A percentile compares a stretch with the other conserved stretches of the same genome.
These are phyloP conservation scores for Raphanus raphanistrum DNA, from an alignment of 345 rosid genomes.

Conservation along the genomic window DNA sequence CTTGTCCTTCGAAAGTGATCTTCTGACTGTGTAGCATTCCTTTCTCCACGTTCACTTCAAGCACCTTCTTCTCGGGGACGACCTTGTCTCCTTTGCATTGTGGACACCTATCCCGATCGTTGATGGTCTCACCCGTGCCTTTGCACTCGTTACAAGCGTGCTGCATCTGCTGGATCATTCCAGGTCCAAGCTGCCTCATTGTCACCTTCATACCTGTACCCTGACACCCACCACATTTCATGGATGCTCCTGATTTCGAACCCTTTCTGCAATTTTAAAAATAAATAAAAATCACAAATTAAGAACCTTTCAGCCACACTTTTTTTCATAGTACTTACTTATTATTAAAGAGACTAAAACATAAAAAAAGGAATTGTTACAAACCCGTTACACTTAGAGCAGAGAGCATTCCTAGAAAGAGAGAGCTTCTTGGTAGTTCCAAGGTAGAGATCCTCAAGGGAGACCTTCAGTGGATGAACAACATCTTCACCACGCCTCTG, in stretches of 20 bases:
- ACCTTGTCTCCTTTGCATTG: slow-evolving; percentile 90
- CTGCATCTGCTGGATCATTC: slow-evolving; percentile 98
- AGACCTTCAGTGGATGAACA: slow-evolving; percentile 74
- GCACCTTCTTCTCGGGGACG: slow-evolving; percentile 73
- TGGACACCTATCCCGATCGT: slow-evolving; percentile 70
- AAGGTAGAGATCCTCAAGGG: slow-evolving; percentile 59
- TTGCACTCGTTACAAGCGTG: too few species aligned
- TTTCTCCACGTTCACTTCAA: slow-evolving; percentile 82
- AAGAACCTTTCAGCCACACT: too few species aligned
- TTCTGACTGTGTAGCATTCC: slow-evolving; percentile 90
- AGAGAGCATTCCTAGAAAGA: slow-evolving; percentile 70
- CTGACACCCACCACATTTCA: too few species aligned
- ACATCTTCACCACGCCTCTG: slow-evolving; percentile 90
- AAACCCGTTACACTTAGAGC: slow-evolving; percentile 79
- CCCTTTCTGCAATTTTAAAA: too few species aligned
- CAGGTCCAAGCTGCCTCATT: slow-evolving; percentile 81
- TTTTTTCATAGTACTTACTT: too few species aligned
- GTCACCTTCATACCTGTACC: slow-evolving; percentile 50
- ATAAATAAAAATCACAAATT: too few species aligned
- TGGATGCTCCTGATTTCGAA: too few species aligned
- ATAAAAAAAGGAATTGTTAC: too few species aligned
- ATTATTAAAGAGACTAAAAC: too few species aligned
- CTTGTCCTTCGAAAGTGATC: slow-evolving; percentile 87
- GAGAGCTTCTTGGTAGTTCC: slow-evolving; percentile 55
- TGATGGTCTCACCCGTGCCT: slow-evolving; percentile 70